A percentile compares a stretch with the other conserved stretches of the same genome.
Evolutionary conservation across 352 stramenopile species (phyloP).

Genomic region (Thalassiosira exigua): DNA sequence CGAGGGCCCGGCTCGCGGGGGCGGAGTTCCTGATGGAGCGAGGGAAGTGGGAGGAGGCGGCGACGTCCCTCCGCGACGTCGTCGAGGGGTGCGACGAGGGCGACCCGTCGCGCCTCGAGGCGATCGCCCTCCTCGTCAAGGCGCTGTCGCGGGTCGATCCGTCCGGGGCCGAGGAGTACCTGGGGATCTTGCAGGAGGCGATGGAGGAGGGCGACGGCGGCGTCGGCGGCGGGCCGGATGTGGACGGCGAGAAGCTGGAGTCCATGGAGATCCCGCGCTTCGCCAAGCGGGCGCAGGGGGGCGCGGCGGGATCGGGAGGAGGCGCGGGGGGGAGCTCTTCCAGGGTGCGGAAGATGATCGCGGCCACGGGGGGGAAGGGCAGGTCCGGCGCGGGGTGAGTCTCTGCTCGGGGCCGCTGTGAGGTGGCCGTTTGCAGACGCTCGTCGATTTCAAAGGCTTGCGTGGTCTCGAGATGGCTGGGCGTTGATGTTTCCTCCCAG

Average conservation of each 20-base stretch:
- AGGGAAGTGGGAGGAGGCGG: conserved; percentile 63
- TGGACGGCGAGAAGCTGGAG: conserved; percentile 70
- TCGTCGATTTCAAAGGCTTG: too few relatives aligned
- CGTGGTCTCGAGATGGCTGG: too few relatives aligned
- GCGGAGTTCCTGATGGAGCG: conserved; percentile 60
- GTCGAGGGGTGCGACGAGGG: conserved; percentile 27
- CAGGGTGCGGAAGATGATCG: conserved; percentile 53
- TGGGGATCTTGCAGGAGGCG: conserved; percentile 35
- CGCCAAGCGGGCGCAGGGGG: conserved; percentile 30
- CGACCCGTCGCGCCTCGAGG: conserved; percentile 29
- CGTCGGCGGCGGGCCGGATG: conserved; percentile 6
- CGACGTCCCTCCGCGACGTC: conserved; percentile 58
- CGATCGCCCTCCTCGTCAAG: conserved; percentile 62
- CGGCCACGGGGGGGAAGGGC: conserved; percentile 33
- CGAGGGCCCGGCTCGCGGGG: conserved; percentile 31
- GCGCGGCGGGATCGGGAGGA: conserved; percentile 1
- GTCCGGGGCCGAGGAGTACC: conserved; percentile 50
- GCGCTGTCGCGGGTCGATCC: conserved; percentile 70
- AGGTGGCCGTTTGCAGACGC: too few relatives aligned
- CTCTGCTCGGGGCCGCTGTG: too few relatives aligned
- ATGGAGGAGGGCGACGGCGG: conserved; percentile 32
- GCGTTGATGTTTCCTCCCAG: too few relatives aligned
- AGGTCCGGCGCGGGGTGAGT: conserved; percentile 29
- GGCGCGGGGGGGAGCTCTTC: conserved; percentile 21
- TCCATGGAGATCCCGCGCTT: conserved; percentile 67